A percentile compares a stretch with the other conserved stretches of the same genome.
Conservation (phyloP, 2,329 filamentous ascomycete genomes). For the Colletotrichum ledebouriae region DNA sequence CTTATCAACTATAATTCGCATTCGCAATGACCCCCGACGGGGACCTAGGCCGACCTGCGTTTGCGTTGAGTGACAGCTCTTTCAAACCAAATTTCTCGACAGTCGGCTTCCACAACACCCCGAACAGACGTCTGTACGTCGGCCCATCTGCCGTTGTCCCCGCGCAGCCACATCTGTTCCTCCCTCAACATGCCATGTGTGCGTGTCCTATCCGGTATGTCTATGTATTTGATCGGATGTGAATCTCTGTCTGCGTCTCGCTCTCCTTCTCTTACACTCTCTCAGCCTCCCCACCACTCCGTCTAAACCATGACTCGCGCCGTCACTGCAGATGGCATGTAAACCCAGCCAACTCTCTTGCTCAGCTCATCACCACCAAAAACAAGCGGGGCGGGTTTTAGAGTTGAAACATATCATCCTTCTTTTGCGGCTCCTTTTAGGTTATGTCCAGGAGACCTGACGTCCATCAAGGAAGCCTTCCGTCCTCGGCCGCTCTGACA, state of each 20-base stretch:
- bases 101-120: slow-evolving; percentile 17
- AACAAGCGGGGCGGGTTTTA: slow-evolving; percentile 38
- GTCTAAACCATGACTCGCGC: slow-evolving; percentile 25
- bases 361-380: slow-evolving; percentile 22
- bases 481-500: slow-evolving; percentile 33
- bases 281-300: not conserved
- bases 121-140: slow-evolving; percentile 3
- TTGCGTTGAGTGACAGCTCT: slow-evolving; percentile 20
- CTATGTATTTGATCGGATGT: not conserved
- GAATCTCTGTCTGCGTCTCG: not conserved
- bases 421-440: slow-evolving; percentile 5
- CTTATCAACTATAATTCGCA: slow-evolving; percentile 35
- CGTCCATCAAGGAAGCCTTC: slow-evolving; percentile 9
- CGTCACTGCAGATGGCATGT: slow-evolving; percentile 23
- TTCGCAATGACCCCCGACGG: slow-evolving; percentile 26
- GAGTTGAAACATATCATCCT: slow-evolving; percentile 39
- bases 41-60: slow-evolving; percentile 20
- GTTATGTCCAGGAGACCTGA: not conserved
- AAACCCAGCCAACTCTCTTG: slow-evolving; percentile 3
- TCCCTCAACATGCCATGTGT: too few species aligned
- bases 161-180: too few species aligned
- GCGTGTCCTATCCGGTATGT: not conserved
- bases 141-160: slow-evolving; percentile 12
- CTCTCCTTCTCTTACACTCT: not conserved
- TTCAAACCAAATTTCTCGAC: slow-evolving; percentile 26